These are phyloP conservation scores for Chrysoporthe austroafricana DNA, from an alignment of 2,329 filamentous ascomycete genomes.

Conservation along the genomic window DNA sequence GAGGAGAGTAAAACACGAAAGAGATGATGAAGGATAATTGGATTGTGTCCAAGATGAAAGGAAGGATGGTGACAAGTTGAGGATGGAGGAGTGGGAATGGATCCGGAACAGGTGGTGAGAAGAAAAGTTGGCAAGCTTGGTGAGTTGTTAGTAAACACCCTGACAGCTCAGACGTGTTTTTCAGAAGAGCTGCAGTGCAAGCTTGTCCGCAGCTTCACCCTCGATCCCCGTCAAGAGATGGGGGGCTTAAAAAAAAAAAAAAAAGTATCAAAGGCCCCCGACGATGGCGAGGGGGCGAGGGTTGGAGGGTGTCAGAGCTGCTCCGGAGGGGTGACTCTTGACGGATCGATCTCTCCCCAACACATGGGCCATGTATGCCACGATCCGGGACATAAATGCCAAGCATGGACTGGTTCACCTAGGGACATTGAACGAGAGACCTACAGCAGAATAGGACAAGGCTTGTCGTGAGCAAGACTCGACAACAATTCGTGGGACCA, in stretches of 20 bases:
- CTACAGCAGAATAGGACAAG: too few relatives aligned
- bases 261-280: not conserved
- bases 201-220: not conserved
- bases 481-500: not conserved
- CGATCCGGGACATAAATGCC: not conserved
- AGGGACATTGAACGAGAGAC: not conserved
- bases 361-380: not conserved
- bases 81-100: not conserved
- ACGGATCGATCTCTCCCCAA: not conserved
- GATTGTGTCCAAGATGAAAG: not conserved
- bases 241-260: not conserved
- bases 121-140: not conserved
- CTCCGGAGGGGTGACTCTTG: not conserved
- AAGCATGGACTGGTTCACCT: not conserved
- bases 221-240: not conserved
- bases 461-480: not conserved
- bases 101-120: not conserved
- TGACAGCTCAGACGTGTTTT: not conserved
- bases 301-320: not conserved
- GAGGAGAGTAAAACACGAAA: not conserved
- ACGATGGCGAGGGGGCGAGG: not conserved
- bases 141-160: not conserved
- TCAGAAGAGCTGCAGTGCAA: not conserved
- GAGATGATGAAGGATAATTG: not conserved
- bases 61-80: not conserved